Conservation (phyloP, 345 rosid genomes). For the Populus deltoides region DNA sequence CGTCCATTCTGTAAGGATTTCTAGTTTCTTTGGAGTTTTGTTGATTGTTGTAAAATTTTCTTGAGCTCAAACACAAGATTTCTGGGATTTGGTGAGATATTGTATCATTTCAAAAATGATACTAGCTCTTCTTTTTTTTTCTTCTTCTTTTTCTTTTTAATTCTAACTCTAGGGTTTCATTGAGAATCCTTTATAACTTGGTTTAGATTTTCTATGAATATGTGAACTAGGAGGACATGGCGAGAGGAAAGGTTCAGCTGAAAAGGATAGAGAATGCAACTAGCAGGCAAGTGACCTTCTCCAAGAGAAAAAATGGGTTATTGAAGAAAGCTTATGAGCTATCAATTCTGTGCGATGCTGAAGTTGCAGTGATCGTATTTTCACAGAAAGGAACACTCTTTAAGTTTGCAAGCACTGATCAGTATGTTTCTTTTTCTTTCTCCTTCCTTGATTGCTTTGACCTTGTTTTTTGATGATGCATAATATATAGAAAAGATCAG, state of each 20-base stretch:
- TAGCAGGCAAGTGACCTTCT: conserved; percentile 63
- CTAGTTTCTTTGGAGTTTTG: too few relatives aligned
- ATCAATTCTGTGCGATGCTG: conserved; percentile 62
- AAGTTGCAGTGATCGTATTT: conserved; percentile 51
- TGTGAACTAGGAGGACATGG: conserved; percentile 36
- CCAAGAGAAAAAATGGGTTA: conserved; percentile 54
- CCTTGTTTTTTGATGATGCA: background rate
- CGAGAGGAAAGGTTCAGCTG: conserved; percentile 61
- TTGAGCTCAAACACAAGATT: background rate
- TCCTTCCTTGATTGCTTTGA: background rate
- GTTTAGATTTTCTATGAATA: conserved; percentile 3
- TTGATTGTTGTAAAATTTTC: background rate
- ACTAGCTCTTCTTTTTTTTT: too few relatives aligned
- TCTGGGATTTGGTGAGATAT: background rate
- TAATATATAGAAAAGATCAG: background rate
- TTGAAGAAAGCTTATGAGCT: conserved; percentile 63
- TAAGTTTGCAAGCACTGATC: conserved; percentile 40
- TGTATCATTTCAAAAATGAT: too few relatives aligned
- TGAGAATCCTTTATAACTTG: background rate
- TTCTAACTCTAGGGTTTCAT: conserved; percentile 6
- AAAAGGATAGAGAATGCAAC: conserved; percentile 52
- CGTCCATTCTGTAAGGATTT: too few relatives aligned
- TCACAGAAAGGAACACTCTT: conserved; percentile 51
- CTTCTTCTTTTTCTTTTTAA: too few relatives aligned
- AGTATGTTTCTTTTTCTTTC: conserved; percentile 32